phyloP scores from a whole-genome alignment of 257 asterid genomes.

The Leptodermis oblonga region DNA sequence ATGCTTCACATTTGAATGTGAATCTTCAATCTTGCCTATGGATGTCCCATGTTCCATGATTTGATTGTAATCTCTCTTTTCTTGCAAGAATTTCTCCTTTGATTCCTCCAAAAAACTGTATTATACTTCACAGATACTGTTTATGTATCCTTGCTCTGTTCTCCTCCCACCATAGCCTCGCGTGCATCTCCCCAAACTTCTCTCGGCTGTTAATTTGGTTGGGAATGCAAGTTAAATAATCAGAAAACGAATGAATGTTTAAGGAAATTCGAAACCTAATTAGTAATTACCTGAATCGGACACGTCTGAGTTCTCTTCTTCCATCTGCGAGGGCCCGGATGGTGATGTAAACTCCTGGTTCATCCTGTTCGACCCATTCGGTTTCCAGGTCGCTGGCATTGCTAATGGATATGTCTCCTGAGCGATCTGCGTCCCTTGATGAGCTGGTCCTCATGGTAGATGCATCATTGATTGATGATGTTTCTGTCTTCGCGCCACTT shows the following conservation, averaged over 20 bases:
- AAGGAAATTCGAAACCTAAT: too few relatives aligned
- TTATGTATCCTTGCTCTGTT: constrained; percentile 78
- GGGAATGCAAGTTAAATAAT: neutral
- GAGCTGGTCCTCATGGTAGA: constrained; percentile 66
- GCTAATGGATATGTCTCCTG: constrained; percentile 82
- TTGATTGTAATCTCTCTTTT: neutral
- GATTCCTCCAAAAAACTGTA: constrained; percentile 3
- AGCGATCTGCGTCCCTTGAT: constrained; percentile 69
- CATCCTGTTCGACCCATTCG: constrained; percentile 97
- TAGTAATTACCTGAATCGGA: constrained; percentile 74
- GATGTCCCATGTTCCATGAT: neutral
- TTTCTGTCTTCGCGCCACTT: constrained; percentile 33
- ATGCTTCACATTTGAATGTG: constrained; percentile 18
- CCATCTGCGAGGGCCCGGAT: constrained; percentile 84
- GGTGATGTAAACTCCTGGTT: constrained; percentile 91
- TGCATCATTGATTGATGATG: constrained; percentile 54
- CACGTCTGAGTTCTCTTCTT: constrained; percentile 84
- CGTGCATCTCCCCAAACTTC: constrained; percentile 78
- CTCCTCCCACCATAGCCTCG: constrained; percentile 93
- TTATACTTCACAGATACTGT: constrained; percentile 53
- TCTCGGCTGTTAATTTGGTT: constrained; percentile 56
- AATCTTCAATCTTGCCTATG: too few relatives aligned
- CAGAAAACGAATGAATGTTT: neutral
- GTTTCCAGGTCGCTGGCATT: constrained; percentile 83
- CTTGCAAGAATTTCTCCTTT: constrained; percentile 10